Evolutionary conservation across 106 monocot species (phyloP).

Genomic region (Phalaenopsis aphrodite): DNA sequence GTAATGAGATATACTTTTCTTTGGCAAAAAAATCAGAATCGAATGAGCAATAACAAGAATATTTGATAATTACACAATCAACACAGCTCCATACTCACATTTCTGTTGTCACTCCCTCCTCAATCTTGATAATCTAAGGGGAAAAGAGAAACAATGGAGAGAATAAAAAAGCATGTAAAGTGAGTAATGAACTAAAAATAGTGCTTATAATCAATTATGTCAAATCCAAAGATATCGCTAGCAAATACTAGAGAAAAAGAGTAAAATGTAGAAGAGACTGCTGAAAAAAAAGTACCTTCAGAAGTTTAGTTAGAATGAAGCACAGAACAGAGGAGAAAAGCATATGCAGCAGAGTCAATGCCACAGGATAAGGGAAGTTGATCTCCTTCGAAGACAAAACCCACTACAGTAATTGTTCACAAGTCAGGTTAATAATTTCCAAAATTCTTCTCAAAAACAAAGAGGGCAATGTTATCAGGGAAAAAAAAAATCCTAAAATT

Average conservation of each 20-base stretch:
- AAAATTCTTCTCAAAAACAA: background rate
- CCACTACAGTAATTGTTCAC: conserved; percentile 52
- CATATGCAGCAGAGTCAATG: conserved; percentile 89
- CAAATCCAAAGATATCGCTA: conserved; percentile 1
- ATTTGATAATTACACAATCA: background rate
- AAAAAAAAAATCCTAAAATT: background rate
- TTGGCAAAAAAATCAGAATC: background rate
- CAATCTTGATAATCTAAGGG: conserved; percentile 74
- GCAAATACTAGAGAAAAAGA: conserved; percentile 9
- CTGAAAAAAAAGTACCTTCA: conserved; percentile 56
- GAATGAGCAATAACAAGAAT: background rate
- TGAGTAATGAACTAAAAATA: background rate
- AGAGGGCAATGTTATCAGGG: background rate
- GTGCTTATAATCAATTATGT: background rate
- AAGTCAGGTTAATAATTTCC: conserved; percentile 9
- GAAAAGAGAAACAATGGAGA: conserved; percentile 8
- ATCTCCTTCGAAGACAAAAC: conserved; percentile 88
- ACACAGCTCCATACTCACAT: conserved; percentile 45
- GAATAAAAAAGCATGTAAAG: background rate
- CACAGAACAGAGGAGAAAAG: conserved; percentile 86
- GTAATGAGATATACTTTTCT: background rate
- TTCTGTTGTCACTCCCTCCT: conserved; percentile 82
- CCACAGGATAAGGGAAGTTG: conserved; percentile 95
- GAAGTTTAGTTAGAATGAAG: conserved; percentile 60
- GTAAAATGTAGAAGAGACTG: background rate